Evolutionary conservation across 352 stramenopile species (phyloP), one percentile per base, ranked within the genome.

Genomic region (Phytophthora agathidicida): DNA sequence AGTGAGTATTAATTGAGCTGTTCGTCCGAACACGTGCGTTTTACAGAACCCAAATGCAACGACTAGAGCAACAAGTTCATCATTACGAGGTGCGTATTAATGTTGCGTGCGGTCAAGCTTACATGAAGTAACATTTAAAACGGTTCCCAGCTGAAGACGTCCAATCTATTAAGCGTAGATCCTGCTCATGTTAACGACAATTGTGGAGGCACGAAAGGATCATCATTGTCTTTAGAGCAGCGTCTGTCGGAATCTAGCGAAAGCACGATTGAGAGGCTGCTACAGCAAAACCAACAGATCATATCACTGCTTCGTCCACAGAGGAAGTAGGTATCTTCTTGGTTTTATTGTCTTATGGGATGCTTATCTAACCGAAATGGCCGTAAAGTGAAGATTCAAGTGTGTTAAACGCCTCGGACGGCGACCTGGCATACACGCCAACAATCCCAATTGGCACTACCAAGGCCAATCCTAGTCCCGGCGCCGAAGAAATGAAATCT

Each of bases 211-310:
- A 22, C 33, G 20, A 2, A 41, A 24, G 20, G 9, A 33, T 1
- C 36, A 33, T 1, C 36, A 9, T 28, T 36, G 23, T 27, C 26
- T 41, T 26, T 32, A n/a, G 20, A 14, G 9, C 24, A 28, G 1
- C 23, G 1, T 28, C 4, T 33, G 7, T 7, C 36, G 1, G 10
- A 23, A 2, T 50, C 49, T 39, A 60, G 20, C 23, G 36, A 54
- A 37, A 33, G 23, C 7, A 20, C 68, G 10, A 36, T 74, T 47
- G 53, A 53, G 23, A 45, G 37, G 20, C 31, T 74, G 30, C 37
- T 71, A 17, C 54, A 74, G 14, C 65, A 74, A 56, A 74, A 74
- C 13, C 43, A 71, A 10, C 53, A 68, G 33, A 59, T 74, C 11
- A 68, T 60, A 31, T 22, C 53, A 30, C 39, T 74, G 13, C 23